Evolutionary conservation across 2,329 filamentous ascomycete species (phyloP), one percentile per base, ranked within the genome.

Genomic region (Daldinia sp.): DNA sequence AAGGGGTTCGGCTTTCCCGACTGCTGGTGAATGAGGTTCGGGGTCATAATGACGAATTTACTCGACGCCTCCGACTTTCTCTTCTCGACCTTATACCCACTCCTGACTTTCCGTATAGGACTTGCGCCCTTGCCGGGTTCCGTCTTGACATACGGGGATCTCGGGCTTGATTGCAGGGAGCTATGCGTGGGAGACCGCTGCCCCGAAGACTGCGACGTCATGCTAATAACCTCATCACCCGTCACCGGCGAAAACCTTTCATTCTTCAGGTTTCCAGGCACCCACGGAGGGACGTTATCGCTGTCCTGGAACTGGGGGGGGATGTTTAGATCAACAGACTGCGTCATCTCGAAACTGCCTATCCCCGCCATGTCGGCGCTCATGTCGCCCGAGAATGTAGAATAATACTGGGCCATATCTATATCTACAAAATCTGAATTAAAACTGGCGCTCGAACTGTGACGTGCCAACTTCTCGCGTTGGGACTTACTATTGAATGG

Each of bases 21-120:
- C 54, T 81, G 79, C n/a, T 82, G 80, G 66, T 77, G 80, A 72
- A 86, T 85, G 21, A 81, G 81, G 35, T 79, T 81, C 3, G 84
- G 83, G 1, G 83, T 86, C 56, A 86, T 79, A 61, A 86, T 83
- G 68, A 86, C 79, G 70, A 86, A 85, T 57, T 83, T 83, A 68
- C 78, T 79, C 17, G 76, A 70, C 30, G 77, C 71, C 6, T 77
- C 74, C 13, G 71, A 51, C 70, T 78, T 81, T 68, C 77, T 81
- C 74, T 85, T 85, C 61, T 79, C 77, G 7, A 83, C 71, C 66
- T 82, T 81, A 23, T 78, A 74, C 23, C 63, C 66, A 3, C 73
- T 74, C 58, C 78, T 78, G 25, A 82, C 77, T 69, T 79, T 83
- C 43, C 79, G 78, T 35, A 80, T 78, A 21, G 76, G 74, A 19